Percentiles rank a stretch among this genome's conserved stretches.
These are phyloP conservation scores for Sporothrix inflata DNA, from an alignment of 2,329 filamentous ascomycete genomes.

Conservation along the genomic window DNA sequence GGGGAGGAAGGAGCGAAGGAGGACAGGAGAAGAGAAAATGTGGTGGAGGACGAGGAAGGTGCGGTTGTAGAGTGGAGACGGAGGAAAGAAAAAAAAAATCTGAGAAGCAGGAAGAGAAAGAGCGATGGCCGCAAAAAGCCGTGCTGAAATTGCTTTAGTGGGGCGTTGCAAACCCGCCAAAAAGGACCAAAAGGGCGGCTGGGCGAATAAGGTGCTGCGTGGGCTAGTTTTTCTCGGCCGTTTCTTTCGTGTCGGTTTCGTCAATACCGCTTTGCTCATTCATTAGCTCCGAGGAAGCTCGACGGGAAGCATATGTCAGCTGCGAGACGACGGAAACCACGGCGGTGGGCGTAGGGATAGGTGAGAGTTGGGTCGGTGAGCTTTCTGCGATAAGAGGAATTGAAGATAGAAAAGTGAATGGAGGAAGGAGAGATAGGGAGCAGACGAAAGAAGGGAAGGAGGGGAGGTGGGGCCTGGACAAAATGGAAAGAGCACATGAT, in stretches of 20 bases:
- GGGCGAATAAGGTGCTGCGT: conserved; percentile 3
- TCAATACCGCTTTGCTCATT: not conserved
- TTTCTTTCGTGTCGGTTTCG: not conserved
- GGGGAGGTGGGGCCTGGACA: not conserved
- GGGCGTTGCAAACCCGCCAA: conserved; percentile 4
- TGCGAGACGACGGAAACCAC: not conserved
- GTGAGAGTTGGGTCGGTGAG: not conserved
- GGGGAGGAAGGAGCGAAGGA: not conserved
- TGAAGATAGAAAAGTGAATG: conserved; percentile 14
- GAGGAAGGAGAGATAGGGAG: conserved; percentile 25
- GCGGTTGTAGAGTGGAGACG: conserved; percentile 24
- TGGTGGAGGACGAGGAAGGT: conserved; percentile 17
- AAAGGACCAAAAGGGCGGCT: not conserved
- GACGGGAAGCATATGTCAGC: not conserved
- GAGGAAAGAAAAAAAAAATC: conserved; percentile 25
- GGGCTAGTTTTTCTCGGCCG: not conserved
- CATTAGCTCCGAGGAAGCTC: not conserved
- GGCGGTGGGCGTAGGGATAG: not conserved
- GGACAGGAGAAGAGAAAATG: not conserved
- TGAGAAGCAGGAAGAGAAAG: conserved; percentile 8
- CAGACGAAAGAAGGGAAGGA: not conserved
- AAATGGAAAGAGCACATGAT: conserved; percentile 24
- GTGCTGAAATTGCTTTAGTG: conserved; percentile 20
- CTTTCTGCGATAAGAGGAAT: not conserved
- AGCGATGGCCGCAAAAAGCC: conserved; percentile 36